A percentile compares a stretch with the other conserved stretches of the same genome.
Evolutionary conservation across 2,329 filamentous ascomycete species (phyloP).

Genomic region (Colletotrichum endophyticum): DNA sequence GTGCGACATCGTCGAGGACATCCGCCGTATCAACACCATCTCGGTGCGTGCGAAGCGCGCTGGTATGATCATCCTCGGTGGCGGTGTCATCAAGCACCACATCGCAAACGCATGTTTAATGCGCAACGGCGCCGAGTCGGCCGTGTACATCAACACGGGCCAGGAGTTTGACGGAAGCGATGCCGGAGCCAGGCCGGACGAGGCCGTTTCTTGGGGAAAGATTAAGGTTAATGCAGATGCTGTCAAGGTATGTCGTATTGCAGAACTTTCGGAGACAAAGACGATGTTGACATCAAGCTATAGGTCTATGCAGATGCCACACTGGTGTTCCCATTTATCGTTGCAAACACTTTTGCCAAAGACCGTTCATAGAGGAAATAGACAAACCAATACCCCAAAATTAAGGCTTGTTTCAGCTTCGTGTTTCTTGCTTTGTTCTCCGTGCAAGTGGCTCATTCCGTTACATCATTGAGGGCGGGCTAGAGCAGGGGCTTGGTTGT

Average conservation of each 20-base stretch:
- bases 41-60: constrained; percentile 85
- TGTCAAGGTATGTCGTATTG: constrained; percentile 72
- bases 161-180: constrained; percentile 98
- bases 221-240: constrained; percentile 88
- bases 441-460: background rate
- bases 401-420: background rate
- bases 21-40: constrained; percentile 90
- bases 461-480: background rate
- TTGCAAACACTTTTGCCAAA: constrained; percentile 71
- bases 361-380: constrained; percentile 31
- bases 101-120: constrained; percentile 98
- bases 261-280: background rate
- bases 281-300: background rate
- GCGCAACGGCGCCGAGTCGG: constrained; percentile 96
- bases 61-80: constrained; percentile 95
- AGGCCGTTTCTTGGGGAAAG: constrained; percentile 98
- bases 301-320: constrained; percentile 71
- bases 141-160: constrained; percentile 96
- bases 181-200: constrained; percentile 91
- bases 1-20: constrained; percentile 93
- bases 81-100: constrained; percentile 96
- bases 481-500: background rate
- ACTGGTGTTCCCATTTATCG: constrained; percentile 69
- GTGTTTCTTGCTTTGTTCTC: background rate
- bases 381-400: background rate